Conservation (phyloP, 108 stramenopile genomes). For the Nitzschia putrida region DNA sequence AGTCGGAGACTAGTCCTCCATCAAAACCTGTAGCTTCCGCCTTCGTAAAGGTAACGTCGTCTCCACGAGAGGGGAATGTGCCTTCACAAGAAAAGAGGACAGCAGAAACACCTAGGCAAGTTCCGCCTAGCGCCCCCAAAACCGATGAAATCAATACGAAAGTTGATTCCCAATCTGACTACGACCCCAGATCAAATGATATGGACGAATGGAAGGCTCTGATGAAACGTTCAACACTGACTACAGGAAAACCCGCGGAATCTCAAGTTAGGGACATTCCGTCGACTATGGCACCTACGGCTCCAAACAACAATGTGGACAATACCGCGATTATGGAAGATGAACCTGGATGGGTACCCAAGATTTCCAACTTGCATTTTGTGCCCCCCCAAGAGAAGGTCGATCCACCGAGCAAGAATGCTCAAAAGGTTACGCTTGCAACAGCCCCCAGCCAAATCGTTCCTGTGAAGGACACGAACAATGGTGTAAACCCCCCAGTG, state of each 20-base stretch:
- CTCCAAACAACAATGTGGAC: no score
- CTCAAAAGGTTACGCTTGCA: no score
- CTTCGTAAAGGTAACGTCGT: not conserved
- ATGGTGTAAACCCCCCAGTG: not conserved
- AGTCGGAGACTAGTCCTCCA: not conserved
- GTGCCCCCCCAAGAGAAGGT: not conserved
- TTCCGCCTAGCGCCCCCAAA: no score
- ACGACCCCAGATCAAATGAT: conserved; percentile 14
- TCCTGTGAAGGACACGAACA: no score
- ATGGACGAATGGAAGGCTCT: conserved; percentile 13
- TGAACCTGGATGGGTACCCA: no score
- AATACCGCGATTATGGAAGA: no score
- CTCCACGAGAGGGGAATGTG: not conserved
- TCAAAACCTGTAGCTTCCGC: not conserved
- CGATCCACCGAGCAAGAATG: not conserved
- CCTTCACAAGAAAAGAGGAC: not conserved
- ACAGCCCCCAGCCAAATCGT: no score
- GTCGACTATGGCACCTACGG: no score
- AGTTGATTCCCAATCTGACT: conserved; percentile 20
- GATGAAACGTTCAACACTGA: conserved; percentile 2
- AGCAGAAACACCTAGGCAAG: not conserved
- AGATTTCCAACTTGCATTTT: no score
- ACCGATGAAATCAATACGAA: conserved; percentile 8
- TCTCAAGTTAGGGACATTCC: no score
- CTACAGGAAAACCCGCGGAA: no score